Conservation (phyloP, 2,329 filamentous ascomycete species). For the Fusarium sarcochroum region DNA sequence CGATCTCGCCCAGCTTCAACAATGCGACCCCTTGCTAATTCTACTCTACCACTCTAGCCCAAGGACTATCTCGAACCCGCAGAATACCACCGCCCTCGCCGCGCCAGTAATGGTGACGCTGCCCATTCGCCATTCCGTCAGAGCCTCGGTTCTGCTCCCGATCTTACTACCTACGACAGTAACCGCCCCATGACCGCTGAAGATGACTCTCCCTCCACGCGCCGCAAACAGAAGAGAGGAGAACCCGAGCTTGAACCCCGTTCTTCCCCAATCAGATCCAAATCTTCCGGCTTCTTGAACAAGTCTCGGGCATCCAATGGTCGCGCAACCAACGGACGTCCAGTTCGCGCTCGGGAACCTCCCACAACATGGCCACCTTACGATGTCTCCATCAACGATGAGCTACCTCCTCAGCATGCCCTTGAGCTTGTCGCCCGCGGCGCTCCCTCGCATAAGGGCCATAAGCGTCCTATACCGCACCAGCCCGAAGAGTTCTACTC, state of each 20-base stretch:
- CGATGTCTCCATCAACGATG: slow-evolving; percentile 63
- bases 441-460: slow-evolving; percentile 69
- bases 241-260: slow-evolving; percentile 44
- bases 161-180: slow-evolving; percentile 33
- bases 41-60: slow-evolving; percentile 11
- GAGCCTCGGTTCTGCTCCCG: slow-evolving; percentile 57
- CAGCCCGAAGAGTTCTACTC: slow-evolving; percentile 68
- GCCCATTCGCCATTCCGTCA: slow-evolving; percentile 26
- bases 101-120: slow-evolving; percentile 37
- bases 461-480: slow-evolving; percentile 68
- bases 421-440: slow-evolving; percentile 71
- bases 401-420: slow-evolving; percentile 67
- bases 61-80: slow-evolving; percentile 34
- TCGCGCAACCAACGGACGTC: slow-evolving; percentile 26
- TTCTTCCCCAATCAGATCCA: slow-evolving; percentile 34
- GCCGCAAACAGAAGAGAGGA: slow-evolving; percentile 60
- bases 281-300: slow-evolving; percentile 30
- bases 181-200: slow-evolving; percentile 39
- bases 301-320: slow-evolving; percentile 38
- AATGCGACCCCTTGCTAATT: slow-evolving; percentile 24
- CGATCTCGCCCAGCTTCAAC: slow-evolving; percentile 21
- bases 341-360: slow-evolving; percentile 47
- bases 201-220: slow-evolving; percentile 46
- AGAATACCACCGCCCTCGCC: slow-evolving; percentile 41
- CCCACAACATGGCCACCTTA: slow-evolving; percentile 71